Evolutionary conservation across 2,329 filamentous ascomycete genomes (phyloP), one percentile per base, ranked within the genome.

Genomic region (Elsinoe batatas): DNA sequence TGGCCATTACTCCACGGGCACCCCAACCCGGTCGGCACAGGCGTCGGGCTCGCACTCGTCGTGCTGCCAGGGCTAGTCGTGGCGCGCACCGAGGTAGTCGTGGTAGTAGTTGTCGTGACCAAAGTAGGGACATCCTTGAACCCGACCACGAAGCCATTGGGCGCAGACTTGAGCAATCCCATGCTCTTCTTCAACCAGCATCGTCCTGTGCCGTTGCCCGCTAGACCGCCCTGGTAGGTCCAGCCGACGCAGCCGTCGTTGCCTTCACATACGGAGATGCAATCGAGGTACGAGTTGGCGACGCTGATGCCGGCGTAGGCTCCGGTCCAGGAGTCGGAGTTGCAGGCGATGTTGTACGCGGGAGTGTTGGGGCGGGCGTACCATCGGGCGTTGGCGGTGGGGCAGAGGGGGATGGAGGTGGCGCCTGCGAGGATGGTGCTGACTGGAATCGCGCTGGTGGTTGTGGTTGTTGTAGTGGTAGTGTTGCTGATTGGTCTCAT

Each of bases 1-100:
- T 58, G 61, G 17, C 55, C 57, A 53, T 69, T 63, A 13, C 61
- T 62, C 5, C 49, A 53, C 13, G 65, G 65, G 37, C 66, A 68
- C 13, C 61, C 60, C 8, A 65, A 12, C 4, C 47, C 47, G 10
- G 54, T 53, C 2, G 63, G 56, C 5, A 56, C 49, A 17, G 61
- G 54, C 15, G 54, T 49, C 17, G 59, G 54, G 3, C 58, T 51
- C 10, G 58, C 36, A 35, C 58, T 55, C 12, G 56, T 58, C 13
- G 46, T 30, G 8, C 26, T 50, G 17, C 20, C 18, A 5, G 33
- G 36, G 17, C 26, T 51, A 10, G 33, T 22, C 6, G 47, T 44
- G 17, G 18, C 30, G n/a, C 40, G 11, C 18, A 26, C 18, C 36
- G 20, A 5, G 11, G 49, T 35, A 7, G 56, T 38, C 32, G 33